Base-by-base conservation (phyloP, 2,329 filamentous ascomycete species). In the Xylaria sp. region DNA sequence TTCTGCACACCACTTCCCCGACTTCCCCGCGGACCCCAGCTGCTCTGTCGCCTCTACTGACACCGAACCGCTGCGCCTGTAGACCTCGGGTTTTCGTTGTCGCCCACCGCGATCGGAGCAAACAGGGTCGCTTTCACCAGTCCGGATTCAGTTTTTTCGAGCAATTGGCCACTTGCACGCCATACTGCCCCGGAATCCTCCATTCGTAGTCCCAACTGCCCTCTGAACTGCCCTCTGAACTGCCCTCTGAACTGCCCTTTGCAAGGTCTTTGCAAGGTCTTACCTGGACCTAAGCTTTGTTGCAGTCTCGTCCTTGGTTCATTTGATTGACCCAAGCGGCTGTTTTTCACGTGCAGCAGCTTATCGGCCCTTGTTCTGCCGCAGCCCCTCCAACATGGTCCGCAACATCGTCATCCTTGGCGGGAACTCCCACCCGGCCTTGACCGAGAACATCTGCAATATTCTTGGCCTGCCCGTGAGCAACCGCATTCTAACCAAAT, bases 331-430 rank as follows among this genome's bases (percentile, higher is more conserved):
- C 55, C 19, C 47, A 25, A 27, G 25, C 38, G 38, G 31, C 19
- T 40, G 40, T 21, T 37, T 46, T 53, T 53, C 46, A 19, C 27
- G 5, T 40, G 33, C 31, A 37, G 19, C 33, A 51, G 57, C 46
- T 10, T 19, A 43, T 41, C 15, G 35, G 15, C 25, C 54, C 41
- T 52, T 51, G 55, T 31, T 37, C 33, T 44, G 44, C 40, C 37
- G 52, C 54, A 46, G 29, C 19, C 27, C 29, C 55, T 55, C 57
- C 71, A 77, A 69, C 65, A 97, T 97, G 93, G 93, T 97, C 69
- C 90, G 93, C 77, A 97, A 97, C 77, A 92, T 99, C 68, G 92
- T 97, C 73, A 86, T 99, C 65, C 88, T 99, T 67, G 92, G 93
- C 70, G 94, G 95, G 64, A 95, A 91, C 76, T 97, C 93, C 73